Conservation (phyloP, 2,329 filamentous ascomycete species). For the Xylaria sp. region DNA sequence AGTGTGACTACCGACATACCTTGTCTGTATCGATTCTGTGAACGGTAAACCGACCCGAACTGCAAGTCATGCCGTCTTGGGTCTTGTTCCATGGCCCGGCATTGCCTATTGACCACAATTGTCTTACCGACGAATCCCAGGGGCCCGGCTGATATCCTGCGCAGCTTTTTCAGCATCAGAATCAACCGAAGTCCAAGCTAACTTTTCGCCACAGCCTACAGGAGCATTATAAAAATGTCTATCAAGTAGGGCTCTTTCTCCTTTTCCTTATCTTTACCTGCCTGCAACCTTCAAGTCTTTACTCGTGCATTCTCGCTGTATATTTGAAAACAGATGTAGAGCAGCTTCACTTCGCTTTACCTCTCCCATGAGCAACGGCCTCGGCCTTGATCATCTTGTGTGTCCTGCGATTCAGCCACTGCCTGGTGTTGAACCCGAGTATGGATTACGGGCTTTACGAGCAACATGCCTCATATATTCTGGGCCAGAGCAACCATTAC, state of each 20-base stretch:
- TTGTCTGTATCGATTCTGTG: conserved; percentile 15
- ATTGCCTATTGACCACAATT: conserved; percentile 28
- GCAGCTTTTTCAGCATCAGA: conserved; percentile 21
- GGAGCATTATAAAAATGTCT: conserved; percentile 33
- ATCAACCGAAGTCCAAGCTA: conserved; percentile 16
- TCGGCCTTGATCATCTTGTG: conserved; percentile 15
- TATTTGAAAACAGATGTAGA: conserved; percentile 23
- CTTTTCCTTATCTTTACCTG: conserved; percentile 10
- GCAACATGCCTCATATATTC: conserved; percentile 40
- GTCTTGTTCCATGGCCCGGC: conserved; percentile 26
- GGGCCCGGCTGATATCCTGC: conserved; percentile 32
- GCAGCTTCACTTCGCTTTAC: conserved; percentile 15
- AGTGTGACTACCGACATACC: conserved; percentile 30
- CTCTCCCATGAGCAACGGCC: conserved; percentile 16
- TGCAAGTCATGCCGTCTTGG: conserved; percentile 35
- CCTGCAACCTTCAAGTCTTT: conserved; percentile 2
- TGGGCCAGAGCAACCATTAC: conserved; percentile 36
- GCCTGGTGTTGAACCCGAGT: conserved; percentile 15
- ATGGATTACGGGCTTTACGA: conserved; percentile 39
- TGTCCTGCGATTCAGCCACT: conserved; percentile 15
- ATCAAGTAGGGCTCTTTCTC: conserved; percentile 35
- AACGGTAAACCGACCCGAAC: conserved; percentile 25
- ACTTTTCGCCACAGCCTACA: conserved; percentile 31
- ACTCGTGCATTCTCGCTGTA: conserved; percentile 2
- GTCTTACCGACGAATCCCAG: conserved; percentile 35